Base-by-base conservation (phyloP, 2,329 filamentous ascomycete species). In the Hypoxylon sp. region DNA sequence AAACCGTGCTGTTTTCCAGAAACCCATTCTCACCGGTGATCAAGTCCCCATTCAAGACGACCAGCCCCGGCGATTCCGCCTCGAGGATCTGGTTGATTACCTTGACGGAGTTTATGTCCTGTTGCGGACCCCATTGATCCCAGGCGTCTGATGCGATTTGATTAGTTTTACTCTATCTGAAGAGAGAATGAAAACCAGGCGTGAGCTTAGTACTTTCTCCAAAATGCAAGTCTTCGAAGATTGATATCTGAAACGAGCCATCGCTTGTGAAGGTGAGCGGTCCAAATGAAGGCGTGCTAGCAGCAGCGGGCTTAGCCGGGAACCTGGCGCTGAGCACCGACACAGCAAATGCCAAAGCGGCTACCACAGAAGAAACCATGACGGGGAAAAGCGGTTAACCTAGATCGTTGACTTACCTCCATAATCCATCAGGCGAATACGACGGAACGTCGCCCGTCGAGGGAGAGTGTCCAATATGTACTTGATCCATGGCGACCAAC, bases 181-280 rank as follows among this genome's bases (percentile, higher is more conserved):
- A n/a, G n/a, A n/a, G n/a, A n/a, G n/a, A n/a, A n/a, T n/a, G n/a
- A n/a, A n/a, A n/a, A n/a, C 2, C 2, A 1, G 2, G 2, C 20
- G 9, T 12, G 2, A 7, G n/a, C 13, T 6, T 66, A 71, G 59
- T 69, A 82, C 82, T 79, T 68, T 91, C 87, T 7, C 86, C 88
- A 64, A 87, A 88, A 65, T 91, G 87, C 5, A 90, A 69, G 60
- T 91, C 88, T 19, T 82, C 79, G 54, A 91, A 88, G 8, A 90
- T 77, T 1, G 82, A 72, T 21, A 82, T 71, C 41, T 79, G 76
- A 58, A 82, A 81, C 0, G 71, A 76, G 4, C 76, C 77, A 32
- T 78, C 72, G 1, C 59, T 13, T 6, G 64, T 66, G 57, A 81
- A 79, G 7, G 55, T 63, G 7, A 72, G 61, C 5, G 67, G 66